Evolutionary conservation across 306 rosid species (phyloP).

Genomic region (Cucurbita maxima): DNA sequence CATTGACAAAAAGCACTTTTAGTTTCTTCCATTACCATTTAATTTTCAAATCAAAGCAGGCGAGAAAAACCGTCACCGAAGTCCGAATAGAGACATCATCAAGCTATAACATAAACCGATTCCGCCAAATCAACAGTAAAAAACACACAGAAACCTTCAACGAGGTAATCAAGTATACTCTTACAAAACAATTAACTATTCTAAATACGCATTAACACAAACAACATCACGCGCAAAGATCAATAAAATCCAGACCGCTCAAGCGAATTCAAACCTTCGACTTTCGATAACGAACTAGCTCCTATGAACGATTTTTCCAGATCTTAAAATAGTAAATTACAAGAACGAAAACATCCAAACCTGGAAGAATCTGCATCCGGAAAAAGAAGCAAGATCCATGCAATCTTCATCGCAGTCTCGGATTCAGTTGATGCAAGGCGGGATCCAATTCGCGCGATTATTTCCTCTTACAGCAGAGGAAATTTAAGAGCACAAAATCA

Average conservation of each 20-base stretch:
- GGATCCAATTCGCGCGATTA: slow-evolving; percentile 42
- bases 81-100: not conserved
- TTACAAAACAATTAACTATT: not conserved
- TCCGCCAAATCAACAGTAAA: not conserved
- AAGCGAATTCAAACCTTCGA: not conserved
- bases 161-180: not conserved
- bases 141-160: not conserved
- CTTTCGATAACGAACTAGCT: not conserved
- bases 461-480: not conserved
- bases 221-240: not conserved
- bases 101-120: not conserved
- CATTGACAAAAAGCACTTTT: not conserved
- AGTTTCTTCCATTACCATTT: not conserved
- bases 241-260: not conserved
- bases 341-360: slow-evolving; percentile 6
- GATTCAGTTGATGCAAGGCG: slow-evolving; percentile 98
- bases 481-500: not conserved
- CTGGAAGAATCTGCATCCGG: slow-evolving; percentile 14
- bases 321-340: not conserved
- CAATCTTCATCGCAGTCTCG: slow-evolving; percentile 50
- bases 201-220: not conserved
- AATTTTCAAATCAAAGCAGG: not conserved
- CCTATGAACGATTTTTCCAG: not conserved
- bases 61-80: not conserved
- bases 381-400: slow-evolving; percentile 17